Conservation (phyloP, 192 early-diverging fungal species). For the Irineochytrium annulatum region DNA sequence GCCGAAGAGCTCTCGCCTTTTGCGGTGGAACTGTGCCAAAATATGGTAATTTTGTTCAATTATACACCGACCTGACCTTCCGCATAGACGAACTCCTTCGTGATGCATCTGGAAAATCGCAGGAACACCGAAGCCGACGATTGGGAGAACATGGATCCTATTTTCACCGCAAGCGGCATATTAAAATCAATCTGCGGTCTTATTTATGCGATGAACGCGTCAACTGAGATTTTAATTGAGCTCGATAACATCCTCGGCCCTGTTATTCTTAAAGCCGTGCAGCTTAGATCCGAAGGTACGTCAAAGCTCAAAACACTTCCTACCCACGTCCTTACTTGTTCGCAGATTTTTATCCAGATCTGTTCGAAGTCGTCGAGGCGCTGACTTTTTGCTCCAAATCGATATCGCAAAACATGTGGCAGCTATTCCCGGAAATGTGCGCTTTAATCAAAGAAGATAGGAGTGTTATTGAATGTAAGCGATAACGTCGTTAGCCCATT, state of each 20-base stretch:
- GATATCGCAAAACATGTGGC: conserved; percentile 82
- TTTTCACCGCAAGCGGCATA: conserved; percentile 83
- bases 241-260: conserved; percentile 78
- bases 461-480: conserved; percentile 11
- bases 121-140: conserved; percentile 25
- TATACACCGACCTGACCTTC: not conserved
- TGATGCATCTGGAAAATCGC: conserved; percentile 40
- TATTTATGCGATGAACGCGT: conserved; percentile 75
- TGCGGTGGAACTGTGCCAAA: conserved; percentile 80
- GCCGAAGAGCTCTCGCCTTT: conserved; percentile 88
- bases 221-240: conserved; percentile 71
- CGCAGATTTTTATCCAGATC: conserved; percentile 77
- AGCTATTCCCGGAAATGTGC: conserved; percentile 68
- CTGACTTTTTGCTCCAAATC: conserved; percentile 79
- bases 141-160: conserved; percentile 76
- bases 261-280: conserved; percentile 71
- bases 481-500: not conserved
- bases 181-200: conserved; percentile 87
- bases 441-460: conserved; percentile 73
- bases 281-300: conserved; percentile 64
- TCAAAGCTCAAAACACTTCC: not conserved
- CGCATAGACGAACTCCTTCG: not conserved
- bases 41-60: conserved; percentile 50
- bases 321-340: conserved; percentile 3
- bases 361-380: conserved; percentile 86